Percentiles rank a stretch among this genome's conserved stretches.
Conservation (phyloP, 2,329 filamentous ascomycete genomes). For the Trichoderma breve region DNA sequence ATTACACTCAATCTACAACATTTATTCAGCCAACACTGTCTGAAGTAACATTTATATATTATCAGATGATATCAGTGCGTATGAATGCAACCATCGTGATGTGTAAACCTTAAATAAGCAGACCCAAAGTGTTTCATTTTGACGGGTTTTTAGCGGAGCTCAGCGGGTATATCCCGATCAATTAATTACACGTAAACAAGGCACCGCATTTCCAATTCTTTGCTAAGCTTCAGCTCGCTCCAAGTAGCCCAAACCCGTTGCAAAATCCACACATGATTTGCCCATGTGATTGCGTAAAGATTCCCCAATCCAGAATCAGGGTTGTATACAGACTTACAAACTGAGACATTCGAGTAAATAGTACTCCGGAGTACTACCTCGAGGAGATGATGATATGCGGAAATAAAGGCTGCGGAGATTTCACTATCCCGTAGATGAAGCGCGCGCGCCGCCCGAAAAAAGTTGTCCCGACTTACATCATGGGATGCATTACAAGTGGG, state of each 20-base stretch:
- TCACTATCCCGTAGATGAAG: neutral
- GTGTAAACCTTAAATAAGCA: neutral
- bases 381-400: neutral
- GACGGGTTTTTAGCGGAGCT: neutral
- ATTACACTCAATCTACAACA: neutral
- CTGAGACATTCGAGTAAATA: neutral
- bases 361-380: neutral
- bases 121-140: neutral
- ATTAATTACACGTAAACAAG: neutral
- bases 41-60: neutral
- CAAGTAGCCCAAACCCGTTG: too few species aligned
- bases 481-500: neutral
- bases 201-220: conserved; percentile 1
- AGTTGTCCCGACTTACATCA: neutral
- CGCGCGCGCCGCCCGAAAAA: neutral
- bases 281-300: neutral
- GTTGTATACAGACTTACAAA: neutral
- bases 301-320: neutral
- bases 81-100: neutral
- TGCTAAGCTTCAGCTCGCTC: neutral
- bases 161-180: conserved; percentile 1
- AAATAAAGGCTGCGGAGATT: neutral
- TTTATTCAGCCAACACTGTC: neutral
- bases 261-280: neutral
- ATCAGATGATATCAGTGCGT: neutral